A percentile compares a stretch with the other conserved stretches of the same genome.
phyloP scores from a whole-genome alignment of 2,329 filamentous ascomycete genomes.

The Aspergillus transmontanensis region DNA sequence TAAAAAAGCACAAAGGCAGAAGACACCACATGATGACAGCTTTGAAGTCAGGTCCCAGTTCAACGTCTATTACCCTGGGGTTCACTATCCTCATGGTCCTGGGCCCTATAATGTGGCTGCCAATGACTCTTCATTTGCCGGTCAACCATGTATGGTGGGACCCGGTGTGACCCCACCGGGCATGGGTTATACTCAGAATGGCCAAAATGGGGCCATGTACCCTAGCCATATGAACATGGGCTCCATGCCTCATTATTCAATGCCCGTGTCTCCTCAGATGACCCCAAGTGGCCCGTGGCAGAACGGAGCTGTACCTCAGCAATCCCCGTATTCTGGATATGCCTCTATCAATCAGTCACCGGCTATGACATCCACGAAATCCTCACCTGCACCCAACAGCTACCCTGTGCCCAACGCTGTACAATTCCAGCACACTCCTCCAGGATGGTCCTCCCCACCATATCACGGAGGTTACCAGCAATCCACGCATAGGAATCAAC shows the following conservation, averaged over 20 bases:
- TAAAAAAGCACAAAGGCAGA: slow-evolving; percentile 71
- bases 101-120: slow-evolving; percentile 32
- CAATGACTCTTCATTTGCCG: slow-evolving; percentile 32
- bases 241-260: slow-evolving; percentile 37
- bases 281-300: slow-evolving; percentile 39
- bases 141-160: slow-evolving; percentile 41
- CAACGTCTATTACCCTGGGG: slow-evolving; percentile 49
- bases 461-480: slow-evolving; percentile 37
- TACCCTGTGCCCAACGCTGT: slow-evolving; percentile 36
- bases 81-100: slow-evolving; percentile 38
- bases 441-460: slow-evolving; percentile 36
- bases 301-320: slow-evolving; percentile 34
- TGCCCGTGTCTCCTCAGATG: slow-evolving; percentile 39
- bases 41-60: slow-evolving; percentile 67
- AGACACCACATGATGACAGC: slow-evolving; percentile 63
- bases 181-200: slow-evolving; percentile 34
- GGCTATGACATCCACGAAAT: slow-evolving; percentile 41
- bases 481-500: slow-evolving; percentile 42
- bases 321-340: slow-evolving; percentile 41
- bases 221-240: slow-evolving; percentile 35
- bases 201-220: slow-evolving; percentile 36
- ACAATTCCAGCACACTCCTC: slow-evolving; percentile 34
- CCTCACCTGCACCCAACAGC: slow-evolving; percentile 42
- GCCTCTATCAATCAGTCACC: slow-evolving; percentile 40
- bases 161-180: slow-evolving; percentile 36